Evolutionary conservation across 2,329 filamentous ascomycete species (phyloP).

Genomic region (Curvularia hawaiiensis): DNA sequence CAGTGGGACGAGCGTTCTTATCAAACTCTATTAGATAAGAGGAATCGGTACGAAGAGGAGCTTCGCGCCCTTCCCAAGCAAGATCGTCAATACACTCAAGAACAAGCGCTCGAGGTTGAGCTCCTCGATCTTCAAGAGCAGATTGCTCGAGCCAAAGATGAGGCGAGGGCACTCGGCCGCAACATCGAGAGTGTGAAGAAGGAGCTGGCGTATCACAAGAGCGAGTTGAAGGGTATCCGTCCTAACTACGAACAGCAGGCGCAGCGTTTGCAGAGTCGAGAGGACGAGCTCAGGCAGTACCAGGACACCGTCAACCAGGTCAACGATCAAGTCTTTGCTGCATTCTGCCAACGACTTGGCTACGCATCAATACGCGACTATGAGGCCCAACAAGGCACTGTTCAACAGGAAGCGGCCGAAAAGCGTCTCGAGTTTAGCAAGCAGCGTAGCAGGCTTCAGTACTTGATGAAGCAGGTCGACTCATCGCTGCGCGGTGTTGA

Average conservation of each 20-base stretch:
- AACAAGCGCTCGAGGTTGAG: constrained; percentile 81
- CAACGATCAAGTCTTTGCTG: constrained; percentile 84
- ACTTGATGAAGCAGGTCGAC: constrained; percentile 67
- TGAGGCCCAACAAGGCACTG: constrained; percentile 87
- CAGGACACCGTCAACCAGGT: constrained; percentile 74
- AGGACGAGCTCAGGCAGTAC: constrained; percentile 60
- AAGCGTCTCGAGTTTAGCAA: constrained; percentile 86
- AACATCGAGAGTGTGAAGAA: constrained; percentile 85
- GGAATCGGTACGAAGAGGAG: constrained; percentile 76
- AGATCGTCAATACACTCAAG: constrained; percentile 74
- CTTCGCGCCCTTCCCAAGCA: constrained; percentile 79
- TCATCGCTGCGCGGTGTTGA: constrained; percentile 73
- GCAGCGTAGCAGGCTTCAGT: constrained; percentile 69
- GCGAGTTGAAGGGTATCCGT: constrained; percentile 74
- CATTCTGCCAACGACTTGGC: constrained; percentile 84
- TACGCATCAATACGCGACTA: constrained; percentile 92
- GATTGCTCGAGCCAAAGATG: constrained; percentile 72
- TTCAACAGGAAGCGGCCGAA: constrained; percentile 88
- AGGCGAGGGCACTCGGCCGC: constrained; percentile 77
- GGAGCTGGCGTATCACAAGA: constrained; percentile 74
- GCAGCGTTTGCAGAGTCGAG: constrained; percentile 67
- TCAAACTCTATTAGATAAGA: constrained; percentile 78
- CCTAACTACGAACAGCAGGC: constrained; percentile 79
- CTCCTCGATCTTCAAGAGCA: constrained; percentile 80
- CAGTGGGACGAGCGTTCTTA: constrained; percentile 90